Evolutionary conservation across 2,329 filamentous ascomycete species (phyloP), one percentile per base, ranked within the genome.

Genomic region (Apiospora saccharicola): DNA sequence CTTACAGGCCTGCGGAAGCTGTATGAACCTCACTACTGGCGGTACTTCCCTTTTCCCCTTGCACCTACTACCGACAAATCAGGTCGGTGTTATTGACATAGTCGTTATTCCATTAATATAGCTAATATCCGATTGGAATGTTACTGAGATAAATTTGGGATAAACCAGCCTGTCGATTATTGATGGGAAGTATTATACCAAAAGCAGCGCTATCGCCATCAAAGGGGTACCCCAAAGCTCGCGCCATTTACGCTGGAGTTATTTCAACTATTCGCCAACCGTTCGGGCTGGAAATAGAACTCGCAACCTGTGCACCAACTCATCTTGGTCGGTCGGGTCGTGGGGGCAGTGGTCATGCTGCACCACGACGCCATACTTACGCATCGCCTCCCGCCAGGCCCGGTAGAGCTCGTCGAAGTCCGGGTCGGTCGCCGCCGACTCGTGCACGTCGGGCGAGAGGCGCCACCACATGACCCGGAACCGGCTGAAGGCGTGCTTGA

Each of bases 381-480:
- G 16, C 30, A 61, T 61, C 8, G 30, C 30, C 7, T 16, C 16
- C 53, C 16, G 30, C 19, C n/a, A n/a, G 14, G 14, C 13, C 16
- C 6, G 13, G 30, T 61, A 37, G 30, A 61, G 30, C 19, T 61
- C 30, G 30, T n/a, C 49, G 14, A 10, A 41, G 37, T 14, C 7
- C 7, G 53, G 16, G 19, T 12, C 30, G 22, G 1, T 8, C 53
- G 14, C 30, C 16, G 3, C 19, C 53, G 30, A 22, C 30, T 30
- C 16, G 19, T 7, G 2, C 30, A 37, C 19, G 2, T 61, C 53
- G 3, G 53, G 53, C 8, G 53, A 61, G 30, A 61, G 16, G 16
- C 53, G 7, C 19, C 53, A 19, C 53, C 53, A 61, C 53, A 61
- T 61, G 53, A 61, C 53, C 26, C 53, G 53, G 14, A 61, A 61